Evolutionary conservation across 768 basidiomycete genomes (phyloP).

Genomic region (Pisolithus orientalis): DNA sequence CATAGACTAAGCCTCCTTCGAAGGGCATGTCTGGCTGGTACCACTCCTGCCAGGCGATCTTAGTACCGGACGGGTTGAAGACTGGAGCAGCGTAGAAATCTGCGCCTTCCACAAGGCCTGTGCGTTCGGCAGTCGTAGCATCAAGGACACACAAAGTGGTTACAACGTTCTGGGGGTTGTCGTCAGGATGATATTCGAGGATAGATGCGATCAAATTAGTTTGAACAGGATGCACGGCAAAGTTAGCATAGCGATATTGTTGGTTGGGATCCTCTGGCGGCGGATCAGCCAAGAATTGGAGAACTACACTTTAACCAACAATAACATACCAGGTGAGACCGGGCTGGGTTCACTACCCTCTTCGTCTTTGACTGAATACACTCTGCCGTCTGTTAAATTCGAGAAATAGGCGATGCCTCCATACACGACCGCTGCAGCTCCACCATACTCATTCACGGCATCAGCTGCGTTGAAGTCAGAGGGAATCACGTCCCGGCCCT

Average conservation of each 20-base stretch:
- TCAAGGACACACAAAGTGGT: slow-evolving; percentile 55
- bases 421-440: slow-evolving; percentile 45
- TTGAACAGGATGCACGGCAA: slow-evolving; percentile 47
- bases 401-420: slow-evolving; percentile 51
- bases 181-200: slow-evolving; percentile 59
- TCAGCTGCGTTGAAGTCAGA: slow-evolving; percentile 46
- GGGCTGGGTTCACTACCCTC: slow-evolving; percentile 31
- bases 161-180: slow-evolving; percentile 30
- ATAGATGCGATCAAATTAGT: slow-evolving; percentile 49
- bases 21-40: slow-evolving; percentile 62
- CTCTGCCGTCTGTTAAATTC: slow-evolving; percentile 41
- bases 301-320: too few species aligned
- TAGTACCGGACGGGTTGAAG: slow-evolving; percentile 50
- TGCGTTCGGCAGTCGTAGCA: slow-evolving; percentile 32
- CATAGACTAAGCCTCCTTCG: slow-evolving; percentile 48
- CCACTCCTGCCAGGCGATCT: slow-evolving; percentile 60
- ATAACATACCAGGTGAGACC: slow-evolving; percentile 49
- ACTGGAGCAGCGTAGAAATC: slow-evolving; percentile 62
- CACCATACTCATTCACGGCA: slow-evolving; percentile 63
- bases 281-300: too few species aligned
- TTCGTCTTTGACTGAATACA: slow-evolving; percentile 35
- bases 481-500: slow-evolving; percentile 42
- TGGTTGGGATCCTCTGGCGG: slow-evolving; percentile 4
- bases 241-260: slow-evolving; percentile 39
- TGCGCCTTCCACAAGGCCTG: slow-evolving; percentile 40